phyloP scores from a whole-genome alignment of 108 stramenopile genomes.

The Cyclotella cryptica region DNA sequence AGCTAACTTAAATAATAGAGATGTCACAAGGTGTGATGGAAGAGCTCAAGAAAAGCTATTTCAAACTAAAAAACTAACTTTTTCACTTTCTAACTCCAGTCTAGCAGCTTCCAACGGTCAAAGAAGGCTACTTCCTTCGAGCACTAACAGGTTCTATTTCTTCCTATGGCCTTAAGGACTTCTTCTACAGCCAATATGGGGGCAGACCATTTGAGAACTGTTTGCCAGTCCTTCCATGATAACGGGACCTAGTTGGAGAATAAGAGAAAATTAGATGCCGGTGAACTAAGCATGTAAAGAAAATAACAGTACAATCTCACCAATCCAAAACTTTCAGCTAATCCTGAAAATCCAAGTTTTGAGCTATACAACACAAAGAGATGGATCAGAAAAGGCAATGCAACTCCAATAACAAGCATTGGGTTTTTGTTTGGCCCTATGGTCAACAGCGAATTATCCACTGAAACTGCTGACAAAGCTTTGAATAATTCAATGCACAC shows the following conservation, averaged over 20 bases:
- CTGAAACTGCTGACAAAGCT: slow-evolving; percentile 95
- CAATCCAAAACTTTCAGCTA: slow-evolving; percentile 91
- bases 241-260: slow-evolving; percentile 51
- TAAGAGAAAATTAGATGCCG: not conserved
- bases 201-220: slow-evolving; percentile 78
- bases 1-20: too few species aligned
- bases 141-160: not conserved
- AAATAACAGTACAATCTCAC: slow-evolving; percentile 31
- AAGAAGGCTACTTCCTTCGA: too few species aligned
- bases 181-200: slow-evolving; percentile 96
- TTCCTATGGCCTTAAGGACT: slow-evolving; percentile 69
- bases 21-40: too few species aligned
- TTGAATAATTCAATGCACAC: slow-evolving; percentile 98
- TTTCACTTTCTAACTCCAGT: too few species aligned
- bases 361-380: slow-evolving; percentile 85
- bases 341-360: slow-evolving; percentile 55
- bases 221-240: slow-evolving; percentile 82
- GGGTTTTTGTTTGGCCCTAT: slow-evolving; percentile 91
- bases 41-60: too few species aligned
- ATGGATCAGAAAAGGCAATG: slow-evolving; percentile 91
- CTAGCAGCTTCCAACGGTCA: too few species aligned
- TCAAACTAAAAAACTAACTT: too few species aligned
- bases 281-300: not conserved
- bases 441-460: slow-evolving; percentile 87
- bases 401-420: slow-evolving; percentile 91